Evolutionary conservation across 768 basidiomycete species (phyloP).

Genomic region (Collybia sp.): DNA sequence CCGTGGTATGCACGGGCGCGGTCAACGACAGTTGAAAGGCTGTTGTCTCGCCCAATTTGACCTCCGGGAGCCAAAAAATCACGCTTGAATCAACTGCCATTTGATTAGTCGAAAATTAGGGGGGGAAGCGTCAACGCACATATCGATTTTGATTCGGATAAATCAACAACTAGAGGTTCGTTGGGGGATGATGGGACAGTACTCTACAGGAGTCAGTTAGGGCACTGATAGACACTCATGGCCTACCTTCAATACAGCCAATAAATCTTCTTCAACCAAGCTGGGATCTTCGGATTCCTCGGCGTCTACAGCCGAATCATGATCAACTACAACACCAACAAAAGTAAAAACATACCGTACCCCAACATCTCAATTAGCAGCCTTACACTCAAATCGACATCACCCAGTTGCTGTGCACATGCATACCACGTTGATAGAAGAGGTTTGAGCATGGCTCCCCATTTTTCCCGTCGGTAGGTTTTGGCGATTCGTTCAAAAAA

Average conservation of each 20-base stretch:
- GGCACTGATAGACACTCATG: background rate
- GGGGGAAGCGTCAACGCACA: conserved; percentile 36
- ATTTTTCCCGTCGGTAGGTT: conserved; percentile 82
- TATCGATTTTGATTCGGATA: conserved; percentile 58
- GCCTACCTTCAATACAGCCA: conserved; percentile 67
- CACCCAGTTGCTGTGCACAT: conserved; percentile 74
- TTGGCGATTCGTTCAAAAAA: conserved; percentile 93
- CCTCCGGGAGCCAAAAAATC: conserved; percentile 68
- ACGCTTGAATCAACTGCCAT: conserved; percentile 56
- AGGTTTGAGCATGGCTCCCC: conserved; percentile 69
- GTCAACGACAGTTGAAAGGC: conserved; percentile 74
- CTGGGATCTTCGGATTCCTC: conserved; percentile 41
- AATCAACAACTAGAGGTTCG: conserved; percentile 54
- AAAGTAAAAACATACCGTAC: conserved; percentile 45
- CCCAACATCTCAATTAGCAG: conserved; percentile 83
- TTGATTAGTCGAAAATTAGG: conserved; percentile 1
- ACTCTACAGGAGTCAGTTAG: conserved; percentile 41
- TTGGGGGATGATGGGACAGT: conserved; percentile 61
- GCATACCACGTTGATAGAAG: conserved; percentile 79
- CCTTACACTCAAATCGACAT: conserved; percentile 70
- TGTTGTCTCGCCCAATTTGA: conserved; percentile 52
- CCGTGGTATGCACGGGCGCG: conserved; percentile 41
- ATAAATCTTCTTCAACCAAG: conserved; percentile 61
- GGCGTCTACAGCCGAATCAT: conserved; percentile 17
- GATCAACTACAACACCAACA: background rate